A percentile compares a stretch with the other conserved stretches of the same genome.
These are phyloP conservation scores for Platismatia glauca DNA, from an alignment of 495 filamentous ascomycete species.

Conservation along the genomic window DNA sequence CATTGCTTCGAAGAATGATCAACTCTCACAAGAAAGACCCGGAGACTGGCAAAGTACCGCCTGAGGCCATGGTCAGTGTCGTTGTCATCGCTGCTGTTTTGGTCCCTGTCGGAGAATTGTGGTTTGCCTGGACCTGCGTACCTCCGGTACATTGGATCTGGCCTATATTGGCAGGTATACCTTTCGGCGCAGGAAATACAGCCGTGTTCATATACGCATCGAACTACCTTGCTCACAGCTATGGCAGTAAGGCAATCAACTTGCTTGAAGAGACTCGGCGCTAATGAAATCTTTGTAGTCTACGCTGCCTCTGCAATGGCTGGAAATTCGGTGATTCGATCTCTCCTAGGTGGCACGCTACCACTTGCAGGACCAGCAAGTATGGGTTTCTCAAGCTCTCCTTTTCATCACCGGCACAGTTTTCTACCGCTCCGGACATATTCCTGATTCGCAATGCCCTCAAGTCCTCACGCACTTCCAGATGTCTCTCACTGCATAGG, in stretches of 20 bases:
- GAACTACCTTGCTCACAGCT: slow-evolving; percentile 69
- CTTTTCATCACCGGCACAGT: not conserved
- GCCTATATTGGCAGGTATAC: slow-evolving; percentile 66
- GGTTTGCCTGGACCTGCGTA: slow-evolving; percentile 74
- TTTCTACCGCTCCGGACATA: not conserved
- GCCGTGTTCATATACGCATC: slow-evolving; percentile 70
- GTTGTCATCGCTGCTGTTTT: slow-evolving; percentile 62
- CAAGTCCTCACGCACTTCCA: not conserved
- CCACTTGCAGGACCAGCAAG: slow-evolving; percentile 61
- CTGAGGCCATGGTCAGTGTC: slow-evolving; percentile 66
- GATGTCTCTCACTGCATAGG: not conserved
- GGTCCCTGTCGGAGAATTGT: slow-evolving; percentile 62
- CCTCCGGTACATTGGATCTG: slow-evolving; percentile 66
- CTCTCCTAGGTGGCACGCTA: slow-evolving; percentile 56
- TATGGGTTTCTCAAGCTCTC: not conserved
- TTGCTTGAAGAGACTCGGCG: not conserved
- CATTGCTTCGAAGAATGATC: slow-evolving; percentile 63
- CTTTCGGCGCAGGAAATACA: slow-evolving; percentile 70
- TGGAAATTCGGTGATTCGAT: slow-evolving; percentile 65
- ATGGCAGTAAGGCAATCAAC: slow-evolving; percentile 41
- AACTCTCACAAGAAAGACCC: slow-evolving; percentile 60
- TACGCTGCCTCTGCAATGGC: slow-evolving; percentile 71
- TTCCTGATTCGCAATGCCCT: not conserved
- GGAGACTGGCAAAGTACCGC: slow-evolving; percentile 53
- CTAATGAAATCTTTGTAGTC: slow-evolving; percentile 24